phyloP scores from a whole-genome alignment of 2,329 filamentous ascomycete species.

The Aspergillus puulaauensis region DNA sequence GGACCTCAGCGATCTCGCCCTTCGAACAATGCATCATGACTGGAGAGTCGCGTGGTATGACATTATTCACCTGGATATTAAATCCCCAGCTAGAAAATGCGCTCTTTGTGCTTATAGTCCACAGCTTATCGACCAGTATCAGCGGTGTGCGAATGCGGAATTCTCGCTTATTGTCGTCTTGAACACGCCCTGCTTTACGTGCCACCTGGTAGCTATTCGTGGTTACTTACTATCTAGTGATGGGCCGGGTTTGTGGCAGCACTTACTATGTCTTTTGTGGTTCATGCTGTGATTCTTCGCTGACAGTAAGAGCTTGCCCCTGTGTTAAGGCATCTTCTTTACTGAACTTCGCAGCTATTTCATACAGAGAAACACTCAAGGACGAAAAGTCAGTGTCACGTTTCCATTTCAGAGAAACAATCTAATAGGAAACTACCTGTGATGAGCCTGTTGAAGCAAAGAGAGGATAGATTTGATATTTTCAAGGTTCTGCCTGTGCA shows the following conservation, averaged over 20 bases:
- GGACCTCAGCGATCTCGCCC: not conserved
- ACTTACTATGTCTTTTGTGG: no score
- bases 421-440: not conserved
- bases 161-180: not conserved
- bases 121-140: not conserved
- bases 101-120: not conserved
- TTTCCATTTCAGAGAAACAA: no score
- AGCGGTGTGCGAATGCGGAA: not conserved
- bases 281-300: no score
- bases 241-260: no score
- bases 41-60: not conserved
- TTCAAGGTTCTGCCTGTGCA: not conserved
- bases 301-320: no score
- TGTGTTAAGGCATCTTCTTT: no score
- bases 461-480: not conserved
- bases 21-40: accelerated
- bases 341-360: not conserved
- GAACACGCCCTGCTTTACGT: not conserved
- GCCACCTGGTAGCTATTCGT: not conserved
- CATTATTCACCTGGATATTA: not conserved
- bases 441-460: not conserved
- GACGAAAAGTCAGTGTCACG: no score
- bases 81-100: not conserved
- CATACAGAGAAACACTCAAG: not conserved
- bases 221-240: no score